A percentile compares a stretch with the other conserved stretches of the same genome.
Evolutionary conservation across 176 grass and related monocot species (phyloP).

Genomic region (Puya raimondii): DNA sequence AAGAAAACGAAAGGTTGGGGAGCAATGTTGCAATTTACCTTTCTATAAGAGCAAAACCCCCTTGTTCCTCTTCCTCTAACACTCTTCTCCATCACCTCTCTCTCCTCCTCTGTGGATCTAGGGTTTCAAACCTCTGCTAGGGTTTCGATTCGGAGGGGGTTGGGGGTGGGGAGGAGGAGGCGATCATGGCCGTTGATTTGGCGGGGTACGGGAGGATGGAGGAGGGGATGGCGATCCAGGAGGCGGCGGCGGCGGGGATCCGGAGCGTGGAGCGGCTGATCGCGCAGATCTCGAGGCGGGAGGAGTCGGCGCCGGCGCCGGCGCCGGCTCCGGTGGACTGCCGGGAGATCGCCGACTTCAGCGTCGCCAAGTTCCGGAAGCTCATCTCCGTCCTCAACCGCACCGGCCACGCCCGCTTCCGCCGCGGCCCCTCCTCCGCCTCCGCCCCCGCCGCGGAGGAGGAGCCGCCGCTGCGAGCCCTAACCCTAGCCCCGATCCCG

Average conservation of each 20-base stretch:
- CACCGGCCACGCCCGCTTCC: slow-evolving; percentile 82
- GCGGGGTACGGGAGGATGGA: slow-evolving; percentile 48
- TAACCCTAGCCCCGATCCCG: neutral
- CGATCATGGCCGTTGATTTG: slow-evolving; percentile 43
- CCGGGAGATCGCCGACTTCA: slow-evolving; percentile 64
- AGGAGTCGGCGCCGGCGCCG: no score
- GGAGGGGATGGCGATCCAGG: slow-evolving; percentile 67
- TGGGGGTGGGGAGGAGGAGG: no score
- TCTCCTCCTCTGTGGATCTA: no score
- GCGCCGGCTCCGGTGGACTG: slow-evolving; percentile 25
- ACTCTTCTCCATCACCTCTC: no score
- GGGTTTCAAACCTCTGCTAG: no score
- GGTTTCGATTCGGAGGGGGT: no score
- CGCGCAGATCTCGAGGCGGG: slow-evolving; percentile 24
- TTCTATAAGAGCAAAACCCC: no score
- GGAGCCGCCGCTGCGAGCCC: neutral
- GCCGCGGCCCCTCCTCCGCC: slow-evolving; percentile 38
- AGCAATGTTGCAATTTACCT: no score
- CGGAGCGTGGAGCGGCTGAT: slow-evolving; percentile 70
- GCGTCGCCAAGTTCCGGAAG: slow-evolving; percentile 79
- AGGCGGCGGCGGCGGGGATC: slow-evolving; percentile 53
- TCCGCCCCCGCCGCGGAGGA: slow-evolving; percentile 21
- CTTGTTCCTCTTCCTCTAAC: no score
- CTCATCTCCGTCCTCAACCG: slow-evolving; percentile 80
- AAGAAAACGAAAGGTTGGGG: no score